phyloP scores from a whole-genome alignment of 2,329 filamentous ascomycete genomes.

The Blastomyces percursus region DNA sequence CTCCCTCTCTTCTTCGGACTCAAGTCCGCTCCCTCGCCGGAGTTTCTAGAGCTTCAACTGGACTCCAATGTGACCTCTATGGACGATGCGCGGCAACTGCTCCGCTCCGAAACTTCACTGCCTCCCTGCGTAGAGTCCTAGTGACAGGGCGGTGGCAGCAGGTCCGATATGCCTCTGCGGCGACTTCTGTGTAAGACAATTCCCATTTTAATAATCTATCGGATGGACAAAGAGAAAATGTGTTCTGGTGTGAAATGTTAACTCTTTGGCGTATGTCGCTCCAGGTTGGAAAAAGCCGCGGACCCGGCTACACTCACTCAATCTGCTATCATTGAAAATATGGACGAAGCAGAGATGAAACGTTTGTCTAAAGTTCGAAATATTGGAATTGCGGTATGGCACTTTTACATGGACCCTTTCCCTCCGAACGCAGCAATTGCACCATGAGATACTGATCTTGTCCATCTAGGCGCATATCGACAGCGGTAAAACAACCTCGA shows the following conservation, averaged over 20 bases:
- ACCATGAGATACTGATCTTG: background rate
- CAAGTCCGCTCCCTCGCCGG: constrained; percentile 30
- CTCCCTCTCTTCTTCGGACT: constrained; percentile 32
- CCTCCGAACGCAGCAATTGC: background rate
- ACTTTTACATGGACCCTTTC: constrained; percentile 4
- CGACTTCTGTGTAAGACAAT: constrained; percentile 34
- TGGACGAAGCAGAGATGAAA: constrained; percentile 66
- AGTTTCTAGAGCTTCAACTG: constrained; percentile 24
- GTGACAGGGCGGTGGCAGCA: constrained; percentile 34
- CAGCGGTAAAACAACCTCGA: constrained; percentile 93
- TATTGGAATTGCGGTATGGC: constrained; percentile 84
- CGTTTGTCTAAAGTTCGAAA: constrained; percentile 77
- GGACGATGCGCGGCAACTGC: constrained; percentile 32
- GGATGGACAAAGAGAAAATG: background rate
- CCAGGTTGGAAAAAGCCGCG: constrained; percentile 47
- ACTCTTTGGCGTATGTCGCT: background rate
- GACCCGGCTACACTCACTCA: constrained; percentile 49
- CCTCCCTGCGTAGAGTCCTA: constrained; percentile 26
- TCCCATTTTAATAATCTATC: background rate
- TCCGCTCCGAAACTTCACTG: constrained; percentile 25
- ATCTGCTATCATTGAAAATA: constrained; percentile 62
- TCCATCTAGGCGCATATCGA: constrained; percentile 68
- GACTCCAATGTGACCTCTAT: constrained; percentile 27
- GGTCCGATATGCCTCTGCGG: constrained; percentile 33
- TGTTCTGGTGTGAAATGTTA: background rate